Percentiles rank a stretch among this genome's conserved stretches.
Conservation (phyloP, 768 basidiomycete species). For the Rhodotorula graminis region DNA sequence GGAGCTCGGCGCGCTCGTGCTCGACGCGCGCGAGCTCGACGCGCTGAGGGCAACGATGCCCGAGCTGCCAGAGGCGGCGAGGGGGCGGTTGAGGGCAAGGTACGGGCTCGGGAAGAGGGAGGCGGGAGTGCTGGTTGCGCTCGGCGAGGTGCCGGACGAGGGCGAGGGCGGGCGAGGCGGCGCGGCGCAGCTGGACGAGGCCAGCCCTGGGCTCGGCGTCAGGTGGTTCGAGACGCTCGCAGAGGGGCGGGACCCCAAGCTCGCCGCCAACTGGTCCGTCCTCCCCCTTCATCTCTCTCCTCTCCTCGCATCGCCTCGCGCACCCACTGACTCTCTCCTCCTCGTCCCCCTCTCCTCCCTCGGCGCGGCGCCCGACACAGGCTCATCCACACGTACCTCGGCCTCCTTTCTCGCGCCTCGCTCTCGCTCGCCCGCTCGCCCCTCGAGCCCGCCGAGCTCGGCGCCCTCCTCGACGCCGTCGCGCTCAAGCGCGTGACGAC, state of each 20-base stretch:
- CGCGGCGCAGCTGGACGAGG: neutral
- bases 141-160: constrained; percentile 62
- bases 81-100: constrained; percentile 54
- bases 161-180: constrained; percentile 43
- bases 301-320: no score
- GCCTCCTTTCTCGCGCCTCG: constrained; percentile 62
- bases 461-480: constrained; percentile 72
- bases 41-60: constrained; percentile 59
- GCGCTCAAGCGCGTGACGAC: constrained; percentile 65
- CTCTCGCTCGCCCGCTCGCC: constrained; percentile 59
- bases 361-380: constrained; percentile 48
- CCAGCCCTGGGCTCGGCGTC: constrained; percentile 54
- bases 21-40: constrained; percentile 49
- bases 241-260: constrained; percentile 48
- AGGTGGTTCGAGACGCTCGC: constrained; percentile 75
- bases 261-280: constrained; percentile 76
- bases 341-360: neutral
- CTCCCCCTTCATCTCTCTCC: no score
- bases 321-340: neutral
- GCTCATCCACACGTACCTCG: constrained; percentile 82
- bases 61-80: constrained; percentile 66
- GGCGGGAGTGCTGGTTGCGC: constrained; percentile 65
- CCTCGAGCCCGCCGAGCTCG: constrained; percentile 62
- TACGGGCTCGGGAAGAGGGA: constrained; percentile 62
- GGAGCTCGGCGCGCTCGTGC: constrained; percentile 74